Conservation (phyloP, 352 stramenopile genomes). For the Pythium phragmitis region DNA sequence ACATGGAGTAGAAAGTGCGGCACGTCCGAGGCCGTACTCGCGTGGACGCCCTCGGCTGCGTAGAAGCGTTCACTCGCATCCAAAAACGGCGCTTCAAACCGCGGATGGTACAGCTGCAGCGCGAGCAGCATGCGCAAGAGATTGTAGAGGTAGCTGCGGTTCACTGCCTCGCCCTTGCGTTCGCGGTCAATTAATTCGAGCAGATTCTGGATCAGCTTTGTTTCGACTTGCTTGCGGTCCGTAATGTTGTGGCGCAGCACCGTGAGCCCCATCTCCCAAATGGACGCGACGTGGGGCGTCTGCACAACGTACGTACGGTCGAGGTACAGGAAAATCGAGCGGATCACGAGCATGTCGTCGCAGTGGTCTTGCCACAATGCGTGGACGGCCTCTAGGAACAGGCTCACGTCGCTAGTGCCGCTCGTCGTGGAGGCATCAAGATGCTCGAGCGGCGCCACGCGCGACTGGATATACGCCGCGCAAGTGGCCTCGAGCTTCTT, state of each 20-base stretch:
- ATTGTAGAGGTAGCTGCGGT: conserved; percentile 77
- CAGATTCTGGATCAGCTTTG: conserved; percentile 69
- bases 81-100: conserved; percentile 89
- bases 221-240: conserved; percentile 50
- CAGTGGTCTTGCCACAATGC: conserved; percentile 90
- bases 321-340: conserved; percentile 93
- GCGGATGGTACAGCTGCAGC: conserved; percentile 81
- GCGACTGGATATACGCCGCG: conserved; percentile 53
- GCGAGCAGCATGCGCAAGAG: conserved; percentile 82
- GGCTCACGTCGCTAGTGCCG: conserved; percentile 50
- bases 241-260: conserved; percentile 63
- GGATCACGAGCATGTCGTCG: conserved; percentile 90
- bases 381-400: conserved; percentile 80
- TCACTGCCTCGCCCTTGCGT: conserved; percentile 85
- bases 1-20: conserved; percentile 88
- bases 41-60: conserved; percentile 60
- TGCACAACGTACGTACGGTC: conserved; percentile 91
- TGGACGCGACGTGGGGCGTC: conserved; percentile 77
- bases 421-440: conserved; percentile 26
- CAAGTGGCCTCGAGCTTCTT: conserved; percentile 70
- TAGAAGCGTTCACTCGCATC: conserved; percentile 88
- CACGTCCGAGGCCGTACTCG: conserved; percentile 64
- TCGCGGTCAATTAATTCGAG: conserved; percentile 88
- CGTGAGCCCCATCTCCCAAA: conserved; percentile 91
- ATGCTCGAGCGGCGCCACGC: conserved; percentile 57